These are phyloP conservation scores for Linum tenue DNA, from an alignment of 345 rosid species.

Conservation along the genomic window DNA sequence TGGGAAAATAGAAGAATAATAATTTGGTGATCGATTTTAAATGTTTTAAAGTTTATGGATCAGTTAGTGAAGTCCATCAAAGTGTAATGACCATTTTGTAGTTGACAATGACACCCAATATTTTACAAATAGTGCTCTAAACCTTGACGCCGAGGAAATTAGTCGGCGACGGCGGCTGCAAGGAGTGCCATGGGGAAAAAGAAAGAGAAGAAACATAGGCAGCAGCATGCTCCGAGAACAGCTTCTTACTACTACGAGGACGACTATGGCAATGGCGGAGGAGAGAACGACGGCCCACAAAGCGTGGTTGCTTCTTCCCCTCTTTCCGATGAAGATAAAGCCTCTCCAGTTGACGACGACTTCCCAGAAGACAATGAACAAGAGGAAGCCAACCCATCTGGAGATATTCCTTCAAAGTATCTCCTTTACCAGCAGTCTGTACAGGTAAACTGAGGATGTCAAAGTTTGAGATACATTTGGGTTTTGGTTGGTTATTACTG, in stretches of 20 bases:
- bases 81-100: too few relatives aligned
- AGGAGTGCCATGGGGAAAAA: conserved; percentile 16
- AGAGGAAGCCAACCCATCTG: conserved; percentile 22
- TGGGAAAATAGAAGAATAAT: too few relatives aligned
- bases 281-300: conserved; percentile 15
- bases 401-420: conserved; percentile 60
- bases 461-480: not conserved
- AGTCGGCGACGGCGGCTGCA: not conserved
- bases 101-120: too few relatives aligned
- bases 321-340: conserved; percentile 17
- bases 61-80: too few relatives aligned
- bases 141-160: not conserved
- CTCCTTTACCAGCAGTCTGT: conserved; percentile 78
- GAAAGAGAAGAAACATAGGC: conserved; percentile 59
- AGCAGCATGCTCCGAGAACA: conserved; percentile 36
- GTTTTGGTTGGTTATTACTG: too few relatives aligned
- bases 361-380: conserved; percentile 19
- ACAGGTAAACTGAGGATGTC: conserved; percentile 32
- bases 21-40: too few relatives aligned
- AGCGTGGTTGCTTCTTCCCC: conserved; percentile 20
- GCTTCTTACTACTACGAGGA: conserved; percentile 29
- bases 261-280: conserved; percentile 22
- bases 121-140: too few relatives aligned
- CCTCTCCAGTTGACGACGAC: conserved; percentile 11
- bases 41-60: too few relatives aligned